Conservation (phyloP, 257 asterid genomes). For the Petrea volubilis region DNA sequence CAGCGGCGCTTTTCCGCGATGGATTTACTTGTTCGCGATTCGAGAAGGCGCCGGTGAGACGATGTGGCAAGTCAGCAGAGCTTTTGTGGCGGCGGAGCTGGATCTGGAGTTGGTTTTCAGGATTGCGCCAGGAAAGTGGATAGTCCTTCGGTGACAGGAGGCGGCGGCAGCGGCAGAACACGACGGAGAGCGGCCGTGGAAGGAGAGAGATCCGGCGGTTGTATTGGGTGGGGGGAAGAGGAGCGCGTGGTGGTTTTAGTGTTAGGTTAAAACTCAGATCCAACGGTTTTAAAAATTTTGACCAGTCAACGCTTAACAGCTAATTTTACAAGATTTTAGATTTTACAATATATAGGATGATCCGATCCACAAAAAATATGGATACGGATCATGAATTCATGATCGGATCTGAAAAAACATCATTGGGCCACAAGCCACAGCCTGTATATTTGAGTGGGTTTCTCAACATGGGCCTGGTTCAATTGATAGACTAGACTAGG, state of each 20-base stretch:
- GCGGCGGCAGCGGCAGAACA: conserved; percentile 4
- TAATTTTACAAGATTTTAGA: no score
- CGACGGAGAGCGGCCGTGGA: conserved; percentile 35
- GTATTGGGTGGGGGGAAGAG: background rate
- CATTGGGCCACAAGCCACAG: background rate
- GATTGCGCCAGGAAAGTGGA: background rate
- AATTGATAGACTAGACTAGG: no score
- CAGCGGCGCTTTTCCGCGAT: background rate
- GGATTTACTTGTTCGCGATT: background rate
- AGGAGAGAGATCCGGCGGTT: conserved; percentile 3
- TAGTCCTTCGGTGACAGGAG: background rate
- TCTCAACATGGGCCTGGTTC: no score
- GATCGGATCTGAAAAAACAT: background rate
- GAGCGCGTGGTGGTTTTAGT: conserved; percentile 36
- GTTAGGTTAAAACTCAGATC: conserved; percentile 29
- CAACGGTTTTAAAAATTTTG: conserved; percentile 30
- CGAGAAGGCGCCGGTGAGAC: background rate
- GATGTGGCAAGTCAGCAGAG: background rate
- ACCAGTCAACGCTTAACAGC: conserved; percentile 31
- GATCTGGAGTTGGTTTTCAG: conserved; percentile 20
- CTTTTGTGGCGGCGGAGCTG: conserved; percentile 2
- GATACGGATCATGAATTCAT: background rate
- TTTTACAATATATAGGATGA: background rate
- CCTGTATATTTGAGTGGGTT: background rate
- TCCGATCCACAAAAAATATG: no score